Conservation (phyloP, 768 basidiomycete species). For the Agrocybe pediades region DNA sequence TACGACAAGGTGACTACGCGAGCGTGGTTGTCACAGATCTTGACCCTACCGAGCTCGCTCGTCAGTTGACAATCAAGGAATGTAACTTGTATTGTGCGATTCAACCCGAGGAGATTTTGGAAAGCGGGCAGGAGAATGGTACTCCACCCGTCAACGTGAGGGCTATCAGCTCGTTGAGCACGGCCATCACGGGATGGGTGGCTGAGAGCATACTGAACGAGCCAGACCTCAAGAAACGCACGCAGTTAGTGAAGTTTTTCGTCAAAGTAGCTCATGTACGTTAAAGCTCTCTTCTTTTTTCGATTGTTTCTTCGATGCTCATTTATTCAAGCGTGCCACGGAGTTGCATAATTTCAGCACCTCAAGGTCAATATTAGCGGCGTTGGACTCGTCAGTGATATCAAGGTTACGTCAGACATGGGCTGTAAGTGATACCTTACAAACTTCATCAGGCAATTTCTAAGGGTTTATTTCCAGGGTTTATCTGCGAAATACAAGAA, state of each 20-base stretch:
- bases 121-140: slow-evolving; percentile 73
- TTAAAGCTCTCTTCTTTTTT: slow-evolving; percentile 10
- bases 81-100: slow-evolving; percentile 85
- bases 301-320: slow-evolving; percentile 10
- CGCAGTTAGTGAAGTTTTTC: slow-evolving; percentile 81
- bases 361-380: slow-evolving; percentile 88
- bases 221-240: slow-evolving; percentile 84
- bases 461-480: slow-evolving; percentile 45
- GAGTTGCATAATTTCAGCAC: slow-evolving; percentile 89
- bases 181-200: slow-evolving; percentile 94
- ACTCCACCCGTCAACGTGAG: slow-evolving; percentile 71
- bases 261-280: slow-evolving; percentile 91
- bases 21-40: slow-evolving; percentile 84
- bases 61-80: slow-evolving; percentile 95
- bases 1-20: slow-evolving; percentile 67
- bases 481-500: slow-evolving; percentile 83
- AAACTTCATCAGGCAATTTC: not conserved
- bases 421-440: slow-evolving; percentile 58
- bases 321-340: slow-evolving; percentile 70
- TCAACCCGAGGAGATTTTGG: slow-evolving; percentile 85
- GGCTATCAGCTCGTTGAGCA: slow-evolving; percentile 86
- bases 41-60: slow-evolving; percentile 87
- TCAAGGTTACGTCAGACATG: slow-evolving; percentile 91
- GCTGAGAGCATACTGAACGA: slow-evolving; percentile 93
- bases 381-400: slow-evolving; percentile 94